These are phyloP conservation scores for Rhodotorula sp. DNA, from an alignment of 1,284 basidiomycete species.

Conservation along the genomic window DNA sequence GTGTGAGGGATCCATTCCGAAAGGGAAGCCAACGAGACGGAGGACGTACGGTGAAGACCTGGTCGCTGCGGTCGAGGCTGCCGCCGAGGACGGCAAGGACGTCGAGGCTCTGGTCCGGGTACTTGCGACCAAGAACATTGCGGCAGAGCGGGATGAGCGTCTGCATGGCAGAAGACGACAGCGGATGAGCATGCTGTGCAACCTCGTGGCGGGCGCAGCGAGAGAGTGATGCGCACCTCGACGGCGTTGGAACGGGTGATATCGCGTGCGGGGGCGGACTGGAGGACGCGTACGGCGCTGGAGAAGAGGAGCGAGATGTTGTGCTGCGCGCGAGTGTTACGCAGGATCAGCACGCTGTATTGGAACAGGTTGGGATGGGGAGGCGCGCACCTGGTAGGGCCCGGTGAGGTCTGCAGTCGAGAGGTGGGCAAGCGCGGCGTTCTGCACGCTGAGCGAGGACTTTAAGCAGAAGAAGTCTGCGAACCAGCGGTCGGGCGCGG, in stretches of 20 bases:
- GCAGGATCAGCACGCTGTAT: not conserved
- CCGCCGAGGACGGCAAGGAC: slow-evolving; percentile 45
- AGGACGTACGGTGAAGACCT: slow-evolving; percentile 36
- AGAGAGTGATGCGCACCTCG: slow-evolving; percentile 11
- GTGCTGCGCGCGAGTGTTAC: slow-evolving; percentile 16
- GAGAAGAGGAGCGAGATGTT: slow-evolving; percentile 43
- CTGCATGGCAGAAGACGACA: slow-evolving; percentile 9
- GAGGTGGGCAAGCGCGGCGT: slow-evolving; percentile 15
- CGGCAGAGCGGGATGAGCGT: slow-evolving; percentile 38
- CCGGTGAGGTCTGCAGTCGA: slow-evolving; percentile 25
- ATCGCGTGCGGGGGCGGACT: slow-evolving; percentile 30
- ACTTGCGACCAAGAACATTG: slow-evolving; percentile 30
- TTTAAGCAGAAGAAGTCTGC: slow-evolving; percentile 44
- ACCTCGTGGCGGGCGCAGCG: too few relatives aligned
- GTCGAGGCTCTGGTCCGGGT: slow-evolving; percentile 41
- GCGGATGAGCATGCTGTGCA: not conserved
- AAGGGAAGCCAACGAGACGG: not conserved
- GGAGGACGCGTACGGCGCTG: slow-evolving; percentile 36
- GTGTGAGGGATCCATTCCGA: too few relatives aligned
- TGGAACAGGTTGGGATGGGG: not conserved
- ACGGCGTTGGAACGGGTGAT: slow-evolving; percentile 33
- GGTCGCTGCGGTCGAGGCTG: slow-evolving; percentile 41
- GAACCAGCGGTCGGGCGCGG: slow-evolving; percentile 27
- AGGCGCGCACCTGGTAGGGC: slow-evolving; percentile 18
- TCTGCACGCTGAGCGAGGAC: slow-evolving; percentile 12